Percentiles rank a stretch among this genome's conserved stretches.
phyloP scores from a whole-genome alignment of 2,329 filamentous ascomycete genomes.

The Ploettnerulaceae sp. region DNA sequence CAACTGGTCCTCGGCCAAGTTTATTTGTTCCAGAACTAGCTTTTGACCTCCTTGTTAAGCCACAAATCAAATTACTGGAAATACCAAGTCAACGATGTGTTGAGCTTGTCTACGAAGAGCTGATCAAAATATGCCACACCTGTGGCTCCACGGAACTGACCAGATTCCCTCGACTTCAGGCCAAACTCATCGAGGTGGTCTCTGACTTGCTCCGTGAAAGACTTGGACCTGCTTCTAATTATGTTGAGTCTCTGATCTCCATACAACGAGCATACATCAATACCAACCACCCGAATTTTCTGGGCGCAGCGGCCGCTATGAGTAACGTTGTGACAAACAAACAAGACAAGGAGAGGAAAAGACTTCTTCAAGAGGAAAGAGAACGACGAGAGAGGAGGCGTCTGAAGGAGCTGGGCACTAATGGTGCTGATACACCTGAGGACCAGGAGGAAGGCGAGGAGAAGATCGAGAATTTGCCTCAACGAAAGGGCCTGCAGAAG shows the following conservation, averaged over 20 bases:
- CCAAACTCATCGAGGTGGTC: conserved; percentile 95
- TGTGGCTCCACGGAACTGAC: conserved; percentile 93
- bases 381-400: conserved; percentile 79
- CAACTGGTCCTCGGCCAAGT: conserved; percentile 89
- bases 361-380: conserved; percentile 73
- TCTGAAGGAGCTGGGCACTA: conserved; percentile 76
- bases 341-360: conserved; percentile 88
- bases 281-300: conserved; percentile 98
- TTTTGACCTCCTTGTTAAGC: conserved; percentile 95
- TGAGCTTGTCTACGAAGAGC: conserved; percentile 95
- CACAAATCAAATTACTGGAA: conserved; percentile 95
- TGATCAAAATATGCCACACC: conserved; percentile 99
- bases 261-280: conserved; percentile 99
- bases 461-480: conserved; percentile 51
- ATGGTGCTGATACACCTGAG: conserved; percentile 65
- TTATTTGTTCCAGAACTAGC: conserved; percentile 96
- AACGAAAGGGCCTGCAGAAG: conserved; percentile 47
- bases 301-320: conserved; percentile 95
- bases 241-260: conserved; percentile 94
- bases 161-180: conserved; percentile 87
- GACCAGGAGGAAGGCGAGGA: conserved; percentile 50
- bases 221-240: conserved; percentile 80
- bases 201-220: conserved; percentile 91
- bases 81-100: conserved; percentile 94
- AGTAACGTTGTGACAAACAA: conserved; percentile 91